Evolutionary conservation across 495 filamentous ascomycete species (phyloP).

Genomic region (Bryoglossum gracile): DNA sequence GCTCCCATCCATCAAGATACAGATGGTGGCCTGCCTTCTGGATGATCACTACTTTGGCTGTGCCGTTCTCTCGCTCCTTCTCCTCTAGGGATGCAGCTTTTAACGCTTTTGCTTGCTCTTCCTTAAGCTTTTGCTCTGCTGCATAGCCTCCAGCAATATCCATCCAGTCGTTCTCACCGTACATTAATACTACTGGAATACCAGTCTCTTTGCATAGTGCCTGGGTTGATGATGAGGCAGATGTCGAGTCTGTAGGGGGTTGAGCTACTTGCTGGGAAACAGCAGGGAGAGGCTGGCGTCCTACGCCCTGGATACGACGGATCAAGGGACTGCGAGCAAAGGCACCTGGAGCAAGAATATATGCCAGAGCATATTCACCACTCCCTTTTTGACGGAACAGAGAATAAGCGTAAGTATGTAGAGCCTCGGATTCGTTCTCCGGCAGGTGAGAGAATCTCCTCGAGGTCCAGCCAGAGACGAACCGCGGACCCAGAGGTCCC

Average conservation of each 20-base stretch:
- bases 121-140: conserved; percentile 69
- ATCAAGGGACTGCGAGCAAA: conserved; percentile 86
- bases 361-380: conserved; percentile 89
- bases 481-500: conserved; percentile 83
- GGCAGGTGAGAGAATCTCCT: conserved; percentile 87
- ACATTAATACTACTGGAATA: conserved; percentile 83
- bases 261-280: conserved; percentile 15
- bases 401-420: conserved; percentile 89
- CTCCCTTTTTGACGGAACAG: conserved; percentile 91
- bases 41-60: conserved; percentile 79
- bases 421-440: conserved; percentile 66
- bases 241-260: conserved; percentile 14
- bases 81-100: conserved; percentile 58
- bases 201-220: conserved; percentile 55
- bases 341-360: conserved; percentile 87
- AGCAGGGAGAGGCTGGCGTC: conserved; percentile 56
- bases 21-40: conserved; percentile 83
- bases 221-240: conserved; percentile 15
- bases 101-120: conserved; percentile 53
- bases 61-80: conserved; percentile 62
- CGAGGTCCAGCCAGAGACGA: conserved; percentile 92
- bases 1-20: conserved; percentile 82
- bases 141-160: conserved; percentile 81
- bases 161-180: conserved; percentile 98
- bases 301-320: conserved; percentile 77